A percentile compares a stretch with the other conserved stretches of the same genome.
Conservation (phyloP, 495 filamentous ascomycete genomes). For the Friedmanniomyces endolithicus region DNA sequence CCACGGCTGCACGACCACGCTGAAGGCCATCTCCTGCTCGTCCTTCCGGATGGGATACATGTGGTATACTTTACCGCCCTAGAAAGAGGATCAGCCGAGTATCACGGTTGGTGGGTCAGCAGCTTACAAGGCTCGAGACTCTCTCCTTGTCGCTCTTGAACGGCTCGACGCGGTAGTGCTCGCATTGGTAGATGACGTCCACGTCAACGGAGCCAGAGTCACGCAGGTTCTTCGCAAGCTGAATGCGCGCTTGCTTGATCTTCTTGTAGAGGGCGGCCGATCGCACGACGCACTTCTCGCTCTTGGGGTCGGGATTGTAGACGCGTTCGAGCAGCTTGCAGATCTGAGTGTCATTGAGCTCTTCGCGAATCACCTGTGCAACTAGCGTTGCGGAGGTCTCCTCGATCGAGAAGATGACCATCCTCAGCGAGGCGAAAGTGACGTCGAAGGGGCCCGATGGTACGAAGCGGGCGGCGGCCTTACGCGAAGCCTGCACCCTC, state of each 20-base stretch:
- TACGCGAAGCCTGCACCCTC: neutral
- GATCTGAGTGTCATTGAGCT: neutral
- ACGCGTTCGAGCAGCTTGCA: neutral
- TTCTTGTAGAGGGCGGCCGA: neutral
- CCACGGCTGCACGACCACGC: neutral
- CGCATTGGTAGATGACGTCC: neutral
- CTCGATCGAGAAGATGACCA: constrained; percentile 2
- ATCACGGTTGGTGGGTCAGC: neutral
- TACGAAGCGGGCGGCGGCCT: neutral
- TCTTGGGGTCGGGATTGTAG: neutral
- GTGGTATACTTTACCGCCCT: constrained; percentile 3
- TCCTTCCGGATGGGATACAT: neutral
- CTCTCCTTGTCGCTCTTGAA: constrained; percentile 1
- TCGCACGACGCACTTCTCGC: neutral
- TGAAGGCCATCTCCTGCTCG: neutral
- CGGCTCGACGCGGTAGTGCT: constrained; percentile 2
- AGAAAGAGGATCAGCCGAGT: neutral
- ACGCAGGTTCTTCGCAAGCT: neutral
- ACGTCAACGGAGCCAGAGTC: neutral
- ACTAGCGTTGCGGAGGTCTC: constrained; percentile 3
- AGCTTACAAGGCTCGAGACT: neutral
- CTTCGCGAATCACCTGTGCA: neutral
- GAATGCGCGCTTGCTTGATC: neutral
- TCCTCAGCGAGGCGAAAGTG: neutral
- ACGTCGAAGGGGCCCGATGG: neutral